Percentiles rank a stretch among this genome's conserved stretches.
These are phyloP conservation scores for Claviceps sp. DNA, from an alignment of 2,329 filamentous ascomycete genomes.

Conservation along the genomic window DNA sequence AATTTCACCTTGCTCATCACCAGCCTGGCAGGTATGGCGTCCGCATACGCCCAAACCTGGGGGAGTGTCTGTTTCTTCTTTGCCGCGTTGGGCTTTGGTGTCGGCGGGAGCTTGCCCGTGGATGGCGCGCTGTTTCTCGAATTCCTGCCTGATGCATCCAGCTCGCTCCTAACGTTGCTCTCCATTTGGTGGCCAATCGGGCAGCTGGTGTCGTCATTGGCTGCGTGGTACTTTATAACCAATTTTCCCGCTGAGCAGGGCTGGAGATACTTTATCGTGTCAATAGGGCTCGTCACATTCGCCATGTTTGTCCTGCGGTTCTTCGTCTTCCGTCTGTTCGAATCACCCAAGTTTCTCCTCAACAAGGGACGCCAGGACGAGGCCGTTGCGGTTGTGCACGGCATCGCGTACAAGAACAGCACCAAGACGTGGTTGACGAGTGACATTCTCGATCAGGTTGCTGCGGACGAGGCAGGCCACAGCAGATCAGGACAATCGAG, in stretches of 20 bases:
- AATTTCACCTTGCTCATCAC: conserved; percentile 67
- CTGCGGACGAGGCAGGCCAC: conserved; percentile 22
- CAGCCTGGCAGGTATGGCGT: conserved; percentile 57
- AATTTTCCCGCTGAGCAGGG: conserved; percentile 55
- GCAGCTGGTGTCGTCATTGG: conserved; percentile 56
- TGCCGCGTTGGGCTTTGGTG: conserved; percentile 50
- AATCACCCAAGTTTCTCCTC: conserved; percentile 75
- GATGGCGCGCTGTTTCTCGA: conserved; percentile 75
- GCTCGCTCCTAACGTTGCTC: conserved; percentile 62
- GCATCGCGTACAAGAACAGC: conserved; percentile 59
- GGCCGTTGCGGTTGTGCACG: conserved; percentile 68
- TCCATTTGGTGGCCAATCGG: conserved; percentile 81
- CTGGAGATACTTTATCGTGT: conserved; percentile 62
- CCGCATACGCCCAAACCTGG: conserved; percentile 58
- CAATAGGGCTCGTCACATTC: conserved; percentile 60
- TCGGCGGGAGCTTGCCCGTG: conserved; percentile 65
- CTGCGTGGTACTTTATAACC: conserved; percentile 66
- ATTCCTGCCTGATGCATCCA: conserved; percentile 64
- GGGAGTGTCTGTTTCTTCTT: conserved; percentile 46
- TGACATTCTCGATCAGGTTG: conserved; percentile 48
- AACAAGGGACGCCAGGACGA: conserved; percentile 64
- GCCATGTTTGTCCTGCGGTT: conserved; percentile 68
- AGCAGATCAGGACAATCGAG: conserved; percentile 15
- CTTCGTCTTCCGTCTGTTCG: conserved; percentile 68
- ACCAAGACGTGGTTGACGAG: conserved; percentile 64